Evolutionary conservation across 306 rosid genomes (phyloP).

Genomic region (Malus fusca): DNA sequence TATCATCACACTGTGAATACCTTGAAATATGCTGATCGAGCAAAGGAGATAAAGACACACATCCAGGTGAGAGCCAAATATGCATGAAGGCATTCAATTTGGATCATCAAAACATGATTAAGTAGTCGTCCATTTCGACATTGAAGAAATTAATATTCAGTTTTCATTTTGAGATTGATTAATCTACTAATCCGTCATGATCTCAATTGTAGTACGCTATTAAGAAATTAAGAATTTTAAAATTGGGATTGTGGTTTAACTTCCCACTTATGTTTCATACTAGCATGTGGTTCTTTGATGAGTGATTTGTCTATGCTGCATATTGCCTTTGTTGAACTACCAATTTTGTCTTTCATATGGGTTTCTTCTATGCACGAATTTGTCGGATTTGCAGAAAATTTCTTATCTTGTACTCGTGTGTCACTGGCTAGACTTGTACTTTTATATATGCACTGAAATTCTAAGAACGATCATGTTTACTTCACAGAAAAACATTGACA

Average conservation of each 20-base stretch:
- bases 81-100: background rate
- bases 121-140: background rate
- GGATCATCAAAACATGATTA: background rate
- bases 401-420: background rate
- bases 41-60: constrained; percentile 63
- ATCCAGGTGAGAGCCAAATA: constrained; percentile 39
- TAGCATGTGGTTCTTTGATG: background rate
- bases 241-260: background rate
- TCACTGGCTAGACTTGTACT: background rate
- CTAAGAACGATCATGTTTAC: background rate
- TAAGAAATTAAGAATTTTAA: background rate
- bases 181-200: background rate
- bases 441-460: background rate
- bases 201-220: background rate
- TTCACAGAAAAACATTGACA: constrained; percentile 51
- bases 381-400: background rate
- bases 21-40: constrained; percentile 61
- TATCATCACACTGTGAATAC: constrained; percentile 60
- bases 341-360: constrained; percentile 3
- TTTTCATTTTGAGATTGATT: background rate
- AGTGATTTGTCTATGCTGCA: constrained; percentile 2
- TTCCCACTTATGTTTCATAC: background rate
- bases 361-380: background rate
- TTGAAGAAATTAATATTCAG: background rate
- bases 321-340: background rate